These are phyloP conservation scores for Arxiozyma heterogenica DNA, from an alignment of 1,139 yeast genomes.

Conservation along the genomic window DNA sequence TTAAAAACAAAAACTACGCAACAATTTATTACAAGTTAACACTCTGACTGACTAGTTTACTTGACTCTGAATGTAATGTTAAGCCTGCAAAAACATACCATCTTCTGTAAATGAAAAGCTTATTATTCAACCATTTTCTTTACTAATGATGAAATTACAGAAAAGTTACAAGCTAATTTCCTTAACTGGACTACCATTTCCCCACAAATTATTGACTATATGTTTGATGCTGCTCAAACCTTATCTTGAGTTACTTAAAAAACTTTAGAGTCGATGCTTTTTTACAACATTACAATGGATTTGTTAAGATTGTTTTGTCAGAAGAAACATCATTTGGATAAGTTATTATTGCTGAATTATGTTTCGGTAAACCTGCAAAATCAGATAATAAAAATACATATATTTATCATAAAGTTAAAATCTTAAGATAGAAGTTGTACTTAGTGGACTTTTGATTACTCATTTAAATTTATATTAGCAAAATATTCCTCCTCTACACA, in stretches of 20 bases:
- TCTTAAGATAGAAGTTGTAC: slow-evolving; percentile 7
- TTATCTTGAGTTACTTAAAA: slow-evolving; percentile 36
- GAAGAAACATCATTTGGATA: slow-evolving; percentile 32
- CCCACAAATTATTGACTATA: slow-evolving; percentile 35
- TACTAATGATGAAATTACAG: slow-evolving; percentile 31
- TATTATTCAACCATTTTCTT: slow-evolving; percentile 38
- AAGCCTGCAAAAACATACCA: slow-evolving; percentile 31
- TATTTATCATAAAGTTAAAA: slow-evolving; percentile 12
- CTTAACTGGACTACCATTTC: slow-evolving; percentile 33
- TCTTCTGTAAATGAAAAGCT: slow-evolving; percentile 33
- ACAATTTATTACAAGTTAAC: not conserved
- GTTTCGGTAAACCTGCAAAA: slow-evolving; percentile 30
- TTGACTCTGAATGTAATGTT: slow-evolving; percentile 5
- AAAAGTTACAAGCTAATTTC: slow-evolving; percentile 31
- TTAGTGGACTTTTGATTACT: not conserved
- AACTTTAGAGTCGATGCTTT: slow-evolving; percentile 35
- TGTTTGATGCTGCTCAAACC: slow-evolving; percentile 37
- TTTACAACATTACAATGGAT: slow-evolving; percentile 38
- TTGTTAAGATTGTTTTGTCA: slow-evolving; percentile 31
- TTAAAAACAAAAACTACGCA: not conserved
- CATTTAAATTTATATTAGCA: too few species aligned
- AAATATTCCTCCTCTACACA: not conserved
- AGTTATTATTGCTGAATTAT: slow-evolving; percentile 36
- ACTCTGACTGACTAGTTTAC: not conserved
- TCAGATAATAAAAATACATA: slow-evolving; percentile 12